phyloP scores from a whole-genome alignment of 345 rosid genomes.

The Brassica cretica region DNA sequence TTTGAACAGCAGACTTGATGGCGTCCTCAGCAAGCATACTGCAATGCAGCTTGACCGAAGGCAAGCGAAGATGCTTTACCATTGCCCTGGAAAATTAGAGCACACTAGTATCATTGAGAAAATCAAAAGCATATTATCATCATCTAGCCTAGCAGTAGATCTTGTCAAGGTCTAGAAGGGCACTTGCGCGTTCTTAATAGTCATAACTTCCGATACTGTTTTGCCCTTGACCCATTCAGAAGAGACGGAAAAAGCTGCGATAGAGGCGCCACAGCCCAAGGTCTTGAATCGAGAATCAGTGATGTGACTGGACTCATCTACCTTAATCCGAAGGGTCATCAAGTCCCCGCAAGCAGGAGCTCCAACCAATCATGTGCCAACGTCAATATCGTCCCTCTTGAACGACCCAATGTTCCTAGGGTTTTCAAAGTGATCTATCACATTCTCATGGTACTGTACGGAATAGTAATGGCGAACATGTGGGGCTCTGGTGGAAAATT shows the following conservation, averaged over 20 bases:
- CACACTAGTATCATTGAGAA: not conserved
- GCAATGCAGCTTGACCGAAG: not conserved
- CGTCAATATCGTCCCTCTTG: conserved; percentile 66
- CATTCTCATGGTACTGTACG: conserved; percentile 64
- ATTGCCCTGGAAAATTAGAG: not conserved
- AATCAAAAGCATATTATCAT: not conserved
- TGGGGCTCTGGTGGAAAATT: too few species aligned
- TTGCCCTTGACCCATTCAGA: not conserved
- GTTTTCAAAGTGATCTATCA: conserved; percentile 71
- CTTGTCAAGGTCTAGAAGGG: not conserved
- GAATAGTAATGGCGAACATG: too few species aligned
- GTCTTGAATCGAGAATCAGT: not conserved
- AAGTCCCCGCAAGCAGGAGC: conserved; percentile 76
- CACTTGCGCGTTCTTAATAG: not conserved
- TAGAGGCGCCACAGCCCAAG: not conserved
- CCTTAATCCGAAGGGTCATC: conserved; percentile 88
- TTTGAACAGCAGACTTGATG: not conserved
- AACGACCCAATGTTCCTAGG: conserved; percentile 46
- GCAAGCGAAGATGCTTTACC: not conserved
- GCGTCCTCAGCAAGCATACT: not conserved
- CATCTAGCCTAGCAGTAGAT: too few species aligned
- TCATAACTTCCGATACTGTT: not conserved
- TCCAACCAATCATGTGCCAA: conserved; percentile 84
- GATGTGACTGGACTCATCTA: conserved; percentile 59
- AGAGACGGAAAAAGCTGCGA: not conserved